Conservation (phyloP, 2,329 filamentous ascomycete species). For the Lachnellula suecica region DNA sequence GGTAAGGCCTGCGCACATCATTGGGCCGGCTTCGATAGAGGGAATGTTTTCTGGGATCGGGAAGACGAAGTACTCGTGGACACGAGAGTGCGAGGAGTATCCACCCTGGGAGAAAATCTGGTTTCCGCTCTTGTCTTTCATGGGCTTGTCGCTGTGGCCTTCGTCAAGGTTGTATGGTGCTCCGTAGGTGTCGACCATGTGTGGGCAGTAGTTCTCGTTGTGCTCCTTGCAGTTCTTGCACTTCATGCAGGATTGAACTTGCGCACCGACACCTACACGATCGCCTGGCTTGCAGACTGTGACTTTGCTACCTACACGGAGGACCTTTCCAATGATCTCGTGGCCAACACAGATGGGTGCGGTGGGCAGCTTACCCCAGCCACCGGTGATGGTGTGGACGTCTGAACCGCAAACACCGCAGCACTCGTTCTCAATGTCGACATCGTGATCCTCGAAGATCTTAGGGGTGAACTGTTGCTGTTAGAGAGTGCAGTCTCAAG, state of each 20-base stretch:
- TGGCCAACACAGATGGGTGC: constrained; percentile 41
- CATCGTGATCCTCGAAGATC: constrained; percentile 80
- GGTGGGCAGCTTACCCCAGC: constrained; percentile 33
- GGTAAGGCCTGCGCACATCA: constrained; percentile 77
- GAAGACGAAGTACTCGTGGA: constrained; percentile 57
- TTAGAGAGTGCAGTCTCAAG: background rate
- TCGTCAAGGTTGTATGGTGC: constrained; percentile 25
- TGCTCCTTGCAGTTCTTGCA: constrained; percentile 35
- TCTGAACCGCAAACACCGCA: constrained; percentile 76
- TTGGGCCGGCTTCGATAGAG: constrained; percentile 55
- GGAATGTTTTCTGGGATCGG: constrained; percentile 53
- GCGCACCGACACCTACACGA: constrained; percentile 52
- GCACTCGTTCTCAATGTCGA: constrained; percentile 83
- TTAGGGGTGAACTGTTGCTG: constrained; percentile 59
- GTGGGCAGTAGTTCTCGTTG: constrained; percentile 29
- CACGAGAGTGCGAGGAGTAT: constrained; percentile 42
- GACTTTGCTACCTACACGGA: constrained; percentile 58
- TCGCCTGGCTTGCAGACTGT: constrained; percentile 51
- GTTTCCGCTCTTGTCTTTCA: constrained; percentile 23
- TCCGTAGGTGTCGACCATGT: constrained; percentile 19
- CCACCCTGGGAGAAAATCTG: constrained; percentile 27
- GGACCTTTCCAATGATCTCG: constrained; percentile 45
- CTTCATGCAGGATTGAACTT: constrained; percentile 48
- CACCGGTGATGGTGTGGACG: constrained; percentile 66
- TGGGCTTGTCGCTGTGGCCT: constrained; percentile 16